Conservation (phyloP, 1,284 basidiomycete species). For the Sphaerobolus stellatus region DNA sequence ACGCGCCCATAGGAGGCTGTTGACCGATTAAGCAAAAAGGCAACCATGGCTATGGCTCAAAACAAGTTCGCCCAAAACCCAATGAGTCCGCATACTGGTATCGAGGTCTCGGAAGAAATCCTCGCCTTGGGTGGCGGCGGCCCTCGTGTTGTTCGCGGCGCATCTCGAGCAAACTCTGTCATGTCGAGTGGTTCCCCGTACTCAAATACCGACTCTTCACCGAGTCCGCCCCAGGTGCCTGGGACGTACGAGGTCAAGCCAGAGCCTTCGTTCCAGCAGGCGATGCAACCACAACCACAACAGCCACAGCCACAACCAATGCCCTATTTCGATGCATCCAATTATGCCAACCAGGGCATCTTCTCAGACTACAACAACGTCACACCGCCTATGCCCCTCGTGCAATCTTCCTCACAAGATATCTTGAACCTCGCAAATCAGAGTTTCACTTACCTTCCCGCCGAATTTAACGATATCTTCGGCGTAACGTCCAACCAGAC, state of each 20-base stretch:
- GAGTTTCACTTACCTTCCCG: too few relatives aligned
- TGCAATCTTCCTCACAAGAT: too few relatives aligned
- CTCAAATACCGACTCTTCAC: not conserved
- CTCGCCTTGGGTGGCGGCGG: constrained; percentile 5
- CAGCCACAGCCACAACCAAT: too few relatives aligned
- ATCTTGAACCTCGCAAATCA: too few relatives aligned
- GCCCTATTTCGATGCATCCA: too few relatives aligned
- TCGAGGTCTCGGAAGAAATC: constrained; percentile 8
- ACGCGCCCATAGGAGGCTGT: not conserved
- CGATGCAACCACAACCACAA: not conserved
- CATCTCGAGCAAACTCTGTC: not conserved
- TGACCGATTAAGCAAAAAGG: constrained; percentile 5
- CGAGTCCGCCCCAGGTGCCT: not conserved
- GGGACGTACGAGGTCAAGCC: not conserved
- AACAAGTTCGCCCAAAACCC: not conserved
- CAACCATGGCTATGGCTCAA: constrained; percentile 5
- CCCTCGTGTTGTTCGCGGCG: constrained; percentile 2
- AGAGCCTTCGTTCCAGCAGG: not conserved
- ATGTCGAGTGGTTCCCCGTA: not conserved
- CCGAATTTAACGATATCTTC: too few relatives aligned
- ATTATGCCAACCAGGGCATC: not conserved
- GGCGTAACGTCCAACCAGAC: too few relatives aligned
- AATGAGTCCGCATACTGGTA: not conserved
- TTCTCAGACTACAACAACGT: too few relatives aligned
- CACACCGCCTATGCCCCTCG: too few relatives aligned